These are phyloP conservation scores for Ogataea chonburiensis DNA, from an alignment of 805 yeast species.

Conservation along the genomic window DNA sequence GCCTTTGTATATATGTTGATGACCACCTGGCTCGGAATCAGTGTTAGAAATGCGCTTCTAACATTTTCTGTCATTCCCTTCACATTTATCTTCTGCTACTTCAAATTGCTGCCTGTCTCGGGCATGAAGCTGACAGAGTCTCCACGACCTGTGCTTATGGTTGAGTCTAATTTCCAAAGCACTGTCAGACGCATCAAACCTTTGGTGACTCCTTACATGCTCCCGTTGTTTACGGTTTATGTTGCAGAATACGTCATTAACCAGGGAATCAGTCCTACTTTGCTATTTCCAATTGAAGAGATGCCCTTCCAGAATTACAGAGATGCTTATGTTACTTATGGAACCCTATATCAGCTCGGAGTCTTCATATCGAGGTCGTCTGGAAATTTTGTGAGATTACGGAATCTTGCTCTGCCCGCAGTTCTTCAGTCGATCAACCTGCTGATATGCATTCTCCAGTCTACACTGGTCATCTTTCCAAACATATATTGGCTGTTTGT, in stretches of 20 bases:
- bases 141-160: slow-evolving; percentile 2
- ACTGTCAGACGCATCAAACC: slow-evolving; percentile 40
- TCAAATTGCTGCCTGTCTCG: slow-evolving; percentile 27
- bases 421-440: slow-evolving; percentile 67
- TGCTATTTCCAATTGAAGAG: slow-evolving; percentile 69
- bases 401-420: slow-evolving; percentile 59
- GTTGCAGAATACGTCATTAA: slow-evolving; percentile 84
- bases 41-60: slow-evolving; percentile 54
- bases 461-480: slow-evolving; percentile 56
- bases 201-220: slow-evolving; percentile 65
- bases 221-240: slow-evolving; percentile 82
- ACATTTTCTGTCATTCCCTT: slow-evolving; percentile 46
- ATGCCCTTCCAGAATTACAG: slow-evolving; percentile 71
- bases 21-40: slow-evolving; percentile 65
- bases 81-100: slow-evolving; percentile 29
- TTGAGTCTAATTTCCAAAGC: slow-evolving; percentile 20
- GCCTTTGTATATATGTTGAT: slow-evolving; percentile 66
- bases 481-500: slow-evolving; percentile 60
- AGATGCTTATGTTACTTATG: slow-evolving; percentile 89
- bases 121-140: background rate
- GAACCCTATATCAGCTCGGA: slow-evolving; percentile 87
- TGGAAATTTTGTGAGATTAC: slow-evolving; percentile 59
- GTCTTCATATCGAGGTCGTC: slow-evolving; percentile 91
- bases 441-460: slow-evolving; percentile 56
- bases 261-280: slow-evolving; percentile 88